Evolutionary conservation across 2,329 filamentous ascomycete genomes (phyloP).

Genomic region (Cercospora sojina): DNA sequence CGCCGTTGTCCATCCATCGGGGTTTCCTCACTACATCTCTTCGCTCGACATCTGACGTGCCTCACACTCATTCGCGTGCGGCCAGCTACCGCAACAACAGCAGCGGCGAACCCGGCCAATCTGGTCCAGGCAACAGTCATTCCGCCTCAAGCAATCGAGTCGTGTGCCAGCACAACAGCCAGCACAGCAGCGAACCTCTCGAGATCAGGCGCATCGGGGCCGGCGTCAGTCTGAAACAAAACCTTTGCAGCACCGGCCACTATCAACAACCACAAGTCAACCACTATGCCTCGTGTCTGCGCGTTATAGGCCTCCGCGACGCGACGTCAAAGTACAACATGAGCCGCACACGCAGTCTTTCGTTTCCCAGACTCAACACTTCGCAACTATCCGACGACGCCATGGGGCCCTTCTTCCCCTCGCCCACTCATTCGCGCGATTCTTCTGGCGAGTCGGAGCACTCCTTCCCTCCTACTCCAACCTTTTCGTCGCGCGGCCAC

Average conservation of each 20-base stretch:
- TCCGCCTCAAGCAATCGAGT: constrained; percentile 12
- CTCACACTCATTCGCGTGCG: not conserved
- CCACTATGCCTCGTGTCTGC: constrained; percentile 27
- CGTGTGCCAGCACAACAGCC: constrained; percentile 35
- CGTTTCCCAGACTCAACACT: constrained; percentile 29
- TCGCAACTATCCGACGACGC: constrained; percentile 23
- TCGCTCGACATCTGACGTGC: not conserved
- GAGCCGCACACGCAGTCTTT: constrained; percentile 33
- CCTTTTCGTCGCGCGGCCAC: constrained; percentile 64
- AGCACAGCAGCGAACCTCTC: constrained; percentile 16
- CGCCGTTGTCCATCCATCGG: not conserved
- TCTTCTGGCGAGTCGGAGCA: constrained; percentile 57
- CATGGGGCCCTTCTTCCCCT: constrained; percentile 24
- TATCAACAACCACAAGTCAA: constrained; percentile 17
- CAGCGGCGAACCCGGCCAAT: not conserved
- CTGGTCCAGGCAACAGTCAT: not conserved
- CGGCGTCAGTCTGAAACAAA: constrained; percentile 22
- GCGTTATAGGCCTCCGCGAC: constrained; percentile 19
- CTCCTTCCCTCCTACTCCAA: constrained; percentile 69
- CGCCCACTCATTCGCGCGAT: constrained; percentile 38
- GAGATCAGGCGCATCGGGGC: constrained; percentile 25
- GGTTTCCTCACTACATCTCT: constrained; percentile 1
- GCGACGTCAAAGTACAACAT: constrained; percentile 29
- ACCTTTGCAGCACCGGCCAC: constrained; percentile 12
- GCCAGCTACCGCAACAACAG: not conserved